Evolutionary conservation across 129 eudicot species (phyloP), one percentile per base, ranked within the genome.

Genomic region (Chrysanthemum lavandulifolium): DNA sequence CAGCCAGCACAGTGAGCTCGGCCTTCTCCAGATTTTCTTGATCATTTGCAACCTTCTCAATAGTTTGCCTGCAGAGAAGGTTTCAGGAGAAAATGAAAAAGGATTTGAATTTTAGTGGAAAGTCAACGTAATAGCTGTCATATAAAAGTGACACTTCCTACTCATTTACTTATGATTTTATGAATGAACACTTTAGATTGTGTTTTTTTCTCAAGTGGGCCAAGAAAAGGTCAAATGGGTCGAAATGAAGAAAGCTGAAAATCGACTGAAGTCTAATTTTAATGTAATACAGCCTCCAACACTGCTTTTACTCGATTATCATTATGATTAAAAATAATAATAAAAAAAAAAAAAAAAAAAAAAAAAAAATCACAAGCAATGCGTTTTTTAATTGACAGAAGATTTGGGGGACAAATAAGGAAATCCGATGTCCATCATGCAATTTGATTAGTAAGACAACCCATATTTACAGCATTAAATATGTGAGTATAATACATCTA

Each of bases 11-110:
- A 0, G 86, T 84, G 13, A 88, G 73, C 91, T 86, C 97, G 25
- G 87, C 88, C 78, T 84, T 88, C 27, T 86, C 97, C 84, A 90
- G 48, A 48, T 69, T 79, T 61, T 79, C 86, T 82, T 94, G 99
- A 68, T 90, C 91, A 1, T 64, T 80, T 45, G 81, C 67, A 50
- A 94, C 79, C 73, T 90, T 88, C 70, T 86, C 85, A n/a, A 94
- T 74, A 29, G 81, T 88, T 65, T 72, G 80, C 81, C 99, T 94
- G 88, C 78, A 82, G 18, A 54, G 0, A 13, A 76, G 36, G 65
- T 40, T 14, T 61, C 15, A 29, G 2, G n/a, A 55, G 49, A 21
- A 68, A 15, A 61, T 61, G 4, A 67, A 4, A 50, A 45, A 29
- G 10, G 16, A 13, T 25, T 45, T 19, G 15, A 47, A 47, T 8